These are phyloP conservation scores for Talaromyces islandicus DNA, from an alignment of 2,329 filamentous ascomycete genomes.

Conservation along the genomic window DNA sequence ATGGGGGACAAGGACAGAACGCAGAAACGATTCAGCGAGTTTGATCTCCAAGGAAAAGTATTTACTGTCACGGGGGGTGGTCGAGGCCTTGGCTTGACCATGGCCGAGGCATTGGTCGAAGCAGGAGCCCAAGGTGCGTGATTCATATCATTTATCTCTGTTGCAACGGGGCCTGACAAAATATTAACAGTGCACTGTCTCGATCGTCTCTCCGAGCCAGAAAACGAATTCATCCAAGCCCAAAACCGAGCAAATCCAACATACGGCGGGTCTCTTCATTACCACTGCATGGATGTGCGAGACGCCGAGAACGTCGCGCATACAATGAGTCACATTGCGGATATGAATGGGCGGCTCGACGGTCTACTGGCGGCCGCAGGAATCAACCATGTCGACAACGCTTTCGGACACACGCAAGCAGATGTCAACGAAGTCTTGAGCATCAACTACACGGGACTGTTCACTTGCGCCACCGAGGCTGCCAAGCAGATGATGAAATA, in stretches of 20 bases:
- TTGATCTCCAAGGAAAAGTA: constrained; percentile 36
- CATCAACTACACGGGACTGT: constrained; percentile 47
- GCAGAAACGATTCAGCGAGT: constrained; percentile 34
- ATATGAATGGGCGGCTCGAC: constrained; percentile 30
- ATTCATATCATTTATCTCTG: not conserved
- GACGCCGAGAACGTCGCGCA: constrained; percentile 30
- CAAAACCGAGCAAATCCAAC: constrained; percentile 30
- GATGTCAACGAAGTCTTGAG: constrained; percentile 39
- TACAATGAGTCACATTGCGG: constrained; percentile 29
- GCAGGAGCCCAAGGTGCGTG: constrained; percentile 40
- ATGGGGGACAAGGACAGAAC: constrained; percentile 17
- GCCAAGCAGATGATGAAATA: constrained; percentile 45
- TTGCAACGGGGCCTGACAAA: not conserved
- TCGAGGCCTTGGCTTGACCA: constrained; percentile 38
- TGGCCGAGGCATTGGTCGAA: constrained; percentile 44
- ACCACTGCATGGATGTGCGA: constrained; percentile 43
- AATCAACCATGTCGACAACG: constrained; percentile 37
- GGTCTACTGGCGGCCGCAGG: constrained; percentile 39
- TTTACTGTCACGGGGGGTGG: constrained; percentile 40
- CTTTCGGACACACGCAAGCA: constrained; percentile 35
- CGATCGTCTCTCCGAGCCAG: constrained; percentile 38
- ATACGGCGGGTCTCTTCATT: constrained; percentile 38
- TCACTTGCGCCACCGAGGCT: constrained; percentile 42
- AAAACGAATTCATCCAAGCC: constrained; percentile 36
- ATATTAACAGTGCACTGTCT: constrained; percentile 40